Evolutionary conservation across 495 filamentous ascomycete species (phyloP).

Genomic region (Lindgomyces ingoldianus): DNA sequence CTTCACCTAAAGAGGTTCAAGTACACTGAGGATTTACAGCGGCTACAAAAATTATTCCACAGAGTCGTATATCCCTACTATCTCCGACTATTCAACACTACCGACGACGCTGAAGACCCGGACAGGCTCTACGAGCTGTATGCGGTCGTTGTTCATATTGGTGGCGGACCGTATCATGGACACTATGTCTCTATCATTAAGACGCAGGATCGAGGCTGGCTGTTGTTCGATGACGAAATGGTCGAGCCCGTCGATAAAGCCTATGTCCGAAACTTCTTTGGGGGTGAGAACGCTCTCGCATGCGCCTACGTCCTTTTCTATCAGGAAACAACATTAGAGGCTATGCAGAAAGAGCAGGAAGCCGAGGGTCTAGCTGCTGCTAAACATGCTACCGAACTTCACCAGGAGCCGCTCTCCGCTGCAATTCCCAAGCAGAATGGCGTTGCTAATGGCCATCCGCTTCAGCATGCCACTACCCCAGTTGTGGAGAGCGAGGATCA

Average conservation of each 20-base stretch:
- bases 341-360: slow-evolving; percentile 77
- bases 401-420: slow-evolving; percentile 6
- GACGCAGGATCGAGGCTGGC: slow-evolving; percentile 91
- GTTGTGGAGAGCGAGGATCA: slow-evolving; percentile 55
- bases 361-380: slow-evolving; percentile 72
- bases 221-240: slow-evolving; percentile 97
- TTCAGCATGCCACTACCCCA: slow-evolving; percentile 41
- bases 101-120: slow-evolving; percentile 92
- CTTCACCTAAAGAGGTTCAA: slow-evolving; percentile 96
- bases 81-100: slow-evolving; percentile 95
- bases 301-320: slow-evolving; percentile 98
- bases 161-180: slow-evolving; percentile 95
- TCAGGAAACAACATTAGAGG: slow-evolving; percentile 92
- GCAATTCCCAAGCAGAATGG: slow-evolving; percentile 38
- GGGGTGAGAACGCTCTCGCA: slow-evolving; percentile 84
- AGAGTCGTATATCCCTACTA: slow-evolving; percentile 96
- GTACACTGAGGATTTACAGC: slow-evolving; percentile 91
- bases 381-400: slow-evolving; percentile 49
- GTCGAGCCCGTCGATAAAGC: slow-evolving; percentile 96
- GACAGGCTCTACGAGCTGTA: slow-evolving; percentile 96
- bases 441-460: slow-evolving; percentile 23
- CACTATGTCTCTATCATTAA: slow-evolving; percentile 98
- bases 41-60: slow-evolving; percentile 95
- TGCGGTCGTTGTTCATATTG: slow-evolving; percentile 97
- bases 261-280: slow-evolving; percentile 97